Evolutionary conservation across 495 filamentous ascomycete species (phyloP).

Genomic region (Jackrogersella multiformis): DNA sequence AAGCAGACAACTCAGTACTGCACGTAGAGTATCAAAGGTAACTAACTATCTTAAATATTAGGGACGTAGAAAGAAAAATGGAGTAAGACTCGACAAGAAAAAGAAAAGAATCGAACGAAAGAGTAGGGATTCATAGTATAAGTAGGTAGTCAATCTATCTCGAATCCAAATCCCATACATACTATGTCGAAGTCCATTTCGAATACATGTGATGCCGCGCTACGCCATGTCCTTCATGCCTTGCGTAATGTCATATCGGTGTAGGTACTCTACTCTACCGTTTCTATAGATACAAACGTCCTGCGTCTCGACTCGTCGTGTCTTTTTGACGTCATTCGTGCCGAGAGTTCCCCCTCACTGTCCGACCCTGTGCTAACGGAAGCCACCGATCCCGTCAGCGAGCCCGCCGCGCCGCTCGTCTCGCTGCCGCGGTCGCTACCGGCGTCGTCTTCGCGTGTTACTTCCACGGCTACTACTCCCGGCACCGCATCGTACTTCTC

Average conservation of each 20-base stretch:
- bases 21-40: too few species aligned
- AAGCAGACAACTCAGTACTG: too few species aligned
- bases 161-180: too few species aligned
- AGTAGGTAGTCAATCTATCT: too few species aligned
- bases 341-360: constrained; percentile 16
- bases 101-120: too few species aligned
- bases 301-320: constrained; percentile 1
- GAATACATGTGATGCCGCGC: not conserved
- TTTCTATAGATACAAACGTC: not conserved
- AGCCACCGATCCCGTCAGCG: constrained; percentile 13
- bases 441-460: constrained; percentile 19
- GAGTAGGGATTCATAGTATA: too few species aligned
- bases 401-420: constrained; percentile 20
- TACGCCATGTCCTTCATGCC: not conserved
- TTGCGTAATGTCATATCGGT: not conserved
- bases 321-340: not conserved
- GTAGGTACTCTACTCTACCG: not conserved
- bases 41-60: too few species aligned
- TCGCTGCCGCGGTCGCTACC: constrained; percentile 36
- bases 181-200: too few species aligned
- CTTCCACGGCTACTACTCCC: not conserved
- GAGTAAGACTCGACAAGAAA: too few species aligned
- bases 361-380: constrained; percentile 31
- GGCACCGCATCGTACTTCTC: not conserved
- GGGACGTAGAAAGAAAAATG: too few species aligned